A percentile compares a stretch with the other conserved stretches of the same genome.
phyloP scores from a whole-genome alignment of 306 rosid genomes.

The Corylus heterophylla region DNA sequence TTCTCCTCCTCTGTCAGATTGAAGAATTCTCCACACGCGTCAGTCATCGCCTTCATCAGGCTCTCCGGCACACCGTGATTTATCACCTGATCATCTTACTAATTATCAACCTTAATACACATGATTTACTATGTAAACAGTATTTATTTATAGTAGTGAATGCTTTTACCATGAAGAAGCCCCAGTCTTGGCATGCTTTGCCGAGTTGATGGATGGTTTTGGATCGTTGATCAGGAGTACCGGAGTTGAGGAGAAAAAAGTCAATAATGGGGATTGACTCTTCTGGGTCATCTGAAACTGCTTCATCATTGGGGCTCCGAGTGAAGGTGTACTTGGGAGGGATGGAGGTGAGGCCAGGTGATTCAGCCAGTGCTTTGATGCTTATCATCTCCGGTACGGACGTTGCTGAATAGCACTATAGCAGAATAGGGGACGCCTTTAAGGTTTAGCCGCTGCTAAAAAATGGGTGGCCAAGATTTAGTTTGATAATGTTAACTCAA shows the following conservation, averaged over 20 bases:
- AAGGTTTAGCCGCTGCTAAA: too few relatives aligned
- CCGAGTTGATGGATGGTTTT: constrained; percentile 38
- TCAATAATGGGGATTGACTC: constrained; percentile 40
- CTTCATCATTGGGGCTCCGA: constrained; percentile 6
- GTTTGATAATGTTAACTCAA: too few relatives aligned
- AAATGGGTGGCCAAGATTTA: too few relatives aligned
- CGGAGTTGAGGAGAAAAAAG: constrained; percentile 35
- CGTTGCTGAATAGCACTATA: not conserved
- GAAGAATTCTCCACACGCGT: constrained; percentile 30
- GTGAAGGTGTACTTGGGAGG: constrained; percentile 31
- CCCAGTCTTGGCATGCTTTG: constrained; percentile 54
- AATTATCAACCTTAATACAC: constrained; percentile 18
- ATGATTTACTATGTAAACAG: too few relatives aligned
- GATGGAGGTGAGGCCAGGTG: constrained; percentile 29
- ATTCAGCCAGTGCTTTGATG: constrained; percentile 37
- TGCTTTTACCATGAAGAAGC: constrained; percentile 42
- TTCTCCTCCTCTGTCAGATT: constrained; percentile 47
- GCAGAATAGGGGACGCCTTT: too few relatives aligned
- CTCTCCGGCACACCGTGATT: constrained; percentile 34
- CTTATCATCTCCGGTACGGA: not conserved
- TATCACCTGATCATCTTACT: constrained; percentile 13
- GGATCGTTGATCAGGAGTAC: constrained; percentile 29
- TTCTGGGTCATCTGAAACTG: constrained; percentile 16
- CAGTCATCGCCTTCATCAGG: constrained; percentile 34
- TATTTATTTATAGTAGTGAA: too few relatives aligned